phyloP scores from a whole-genome alignment of 129 eudicot species.

The Logfia minima region DNA sequence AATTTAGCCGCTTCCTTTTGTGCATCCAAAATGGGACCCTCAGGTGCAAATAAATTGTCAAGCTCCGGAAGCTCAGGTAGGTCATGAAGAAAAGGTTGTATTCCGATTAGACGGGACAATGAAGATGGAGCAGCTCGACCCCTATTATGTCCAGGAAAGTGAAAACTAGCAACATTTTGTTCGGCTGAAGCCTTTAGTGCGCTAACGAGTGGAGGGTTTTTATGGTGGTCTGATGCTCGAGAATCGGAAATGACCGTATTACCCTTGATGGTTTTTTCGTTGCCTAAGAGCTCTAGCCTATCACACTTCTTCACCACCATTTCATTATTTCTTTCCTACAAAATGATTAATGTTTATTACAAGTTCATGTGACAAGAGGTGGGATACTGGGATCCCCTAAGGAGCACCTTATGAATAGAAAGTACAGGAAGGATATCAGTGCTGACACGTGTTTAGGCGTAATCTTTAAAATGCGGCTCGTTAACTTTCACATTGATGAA shows the following conservation, averaged over 20 bases:
- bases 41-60: slow-evolving; percentile 68
- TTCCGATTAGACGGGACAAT: slow-evolving; percentile 53
- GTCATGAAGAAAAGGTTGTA: slow-evolving; percentile 58
- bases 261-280: slow-evolving; percentile 2
- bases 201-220: slow-evolving; percentile 58
- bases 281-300: background rate
- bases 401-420: too few relatives aligned
- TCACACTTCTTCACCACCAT: slow-evolving; percentile 13
- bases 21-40: slow-evolving; percentile 76
- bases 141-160: slow-evolving; percentile 80
- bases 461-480: too few relatives aligned
- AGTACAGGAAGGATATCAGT: too few relatives aligned
- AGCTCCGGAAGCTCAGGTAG: slow-evolving; percentile 81
- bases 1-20: slow-evolving; percentile 68
- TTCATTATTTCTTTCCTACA: slow-evolving; percentile 39
- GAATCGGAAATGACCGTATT: background rate
- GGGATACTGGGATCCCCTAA: too few relatives aligned
- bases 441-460: too few relatives aligned
- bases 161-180: slow-evolving; percentile 67
- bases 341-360: too few relatives aligned
- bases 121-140: slow-evolving; percentile 76
- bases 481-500: too few relatives aligned
- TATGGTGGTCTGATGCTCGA: slow-evolving; percentile 11
- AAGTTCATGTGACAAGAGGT: too few relatives aligned
- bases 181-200: slow-evolving; percentile 71